phyloP scores from a whole-genome alignment of 140 eudicot species.

The Ambrosia hybrid region DNA sequence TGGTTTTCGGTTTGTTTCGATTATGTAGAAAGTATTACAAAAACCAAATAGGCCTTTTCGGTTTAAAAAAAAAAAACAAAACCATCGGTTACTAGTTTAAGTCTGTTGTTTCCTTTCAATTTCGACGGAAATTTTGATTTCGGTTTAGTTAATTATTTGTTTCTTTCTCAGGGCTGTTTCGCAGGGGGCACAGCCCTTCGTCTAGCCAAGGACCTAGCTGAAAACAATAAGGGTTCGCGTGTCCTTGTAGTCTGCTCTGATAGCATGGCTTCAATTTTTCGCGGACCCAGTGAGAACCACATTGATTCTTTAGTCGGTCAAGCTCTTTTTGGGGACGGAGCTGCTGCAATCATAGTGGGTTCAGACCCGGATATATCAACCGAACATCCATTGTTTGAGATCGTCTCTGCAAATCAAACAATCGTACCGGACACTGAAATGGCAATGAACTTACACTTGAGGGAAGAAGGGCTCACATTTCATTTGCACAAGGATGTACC shows the following conservation, averaged over 20 bases:
- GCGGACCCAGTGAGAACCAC: slow-evolving; percentile 25
- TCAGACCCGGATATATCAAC: slow-evolving; percentile 15
- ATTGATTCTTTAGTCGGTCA: slow-evolving; percentile 25
- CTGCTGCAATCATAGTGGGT: slow-evolving; percentile 22
- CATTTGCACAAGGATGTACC: slow-evolving; percentile 18
- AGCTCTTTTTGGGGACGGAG: slow-evolving; percentile 30
- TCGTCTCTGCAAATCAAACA: slow-evolving; percentile 22
- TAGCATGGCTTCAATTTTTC: slow-evolving; percentile 12
- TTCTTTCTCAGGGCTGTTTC: not conserved
- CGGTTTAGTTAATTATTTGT: no score
- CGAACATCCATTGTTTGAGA: slow-evolving; percentile 26
- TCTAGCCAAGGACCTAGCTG: slow-evolving; percentile 30
- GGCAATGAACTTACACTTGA: slow-evolving; percentile 10
- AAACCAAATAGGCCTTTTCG: no score
- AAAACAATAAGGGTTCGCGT: slow-evolving; percentile 26
- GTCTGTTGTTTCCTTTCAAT: no score
- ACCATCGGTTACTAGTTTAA: no score
- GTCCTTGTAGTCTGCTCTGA: slow-evolving; percentile 30
- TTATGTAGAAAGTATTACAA: no score
- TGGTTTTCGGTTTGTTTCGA: no score
- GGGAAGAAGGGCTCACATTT: slow-evolving; percentile 25
- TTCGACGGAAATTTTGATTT: no score
- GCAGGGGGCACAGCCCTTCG: slow-evolving; percentile 31
- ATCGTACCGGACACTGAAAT: slow-evolving; percentile 22
- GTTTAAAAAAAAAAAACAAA: no score